Evolutionary conservation across 1,284 basidiomycete genomes (phyloP).

Genomic region (Veloboletus limbatus): DNA sequence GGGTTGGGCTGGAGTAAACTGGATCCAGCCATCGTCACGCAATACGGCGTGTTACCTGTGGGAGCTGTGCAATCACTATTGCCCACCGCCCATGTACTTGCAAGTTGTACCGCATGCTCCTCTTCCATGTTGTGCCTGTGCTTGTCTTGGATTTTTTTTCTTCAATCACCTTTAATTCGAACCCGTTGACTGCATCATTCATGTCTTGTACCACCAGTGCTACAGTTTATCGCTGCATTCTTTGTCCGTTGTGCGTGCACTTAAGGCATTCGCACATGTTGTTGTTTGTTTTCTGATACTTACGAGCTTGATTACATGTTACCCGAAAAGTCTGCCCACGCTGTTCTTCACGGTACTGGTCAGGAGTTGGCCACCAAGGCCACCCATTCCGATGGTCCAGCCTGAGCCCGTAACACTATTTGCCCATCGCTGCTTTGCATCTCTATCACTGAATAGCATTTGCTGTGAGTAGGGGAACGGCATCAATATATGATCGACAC

Average conservation of each 20-base stretch:
- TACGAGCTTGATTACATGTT: constrained; percentile 4
- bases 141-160: constrained; percentile 23
- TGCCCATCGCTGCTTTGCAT: constrained; percentile 85
- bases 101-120: constrained; percentile 17
- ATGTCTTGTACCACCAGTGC: constrained; percentile 32
- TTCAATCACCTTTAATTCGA: constrained; percentile 6
- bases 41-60: constrained; percentile 10
- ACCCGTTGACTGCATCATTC: constrained; percentile 21
- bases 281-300: constrained; percentile 7
- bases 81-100: constrained; percentile 9
- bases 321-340: constrained; percentile 71
- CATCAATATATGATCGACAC: constrained; percentile 30
- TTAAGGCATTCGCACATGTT: constrained; percentile 11
- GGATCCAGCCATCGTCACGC: constrained; percentile 7
- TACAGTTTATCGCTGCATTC: constrained; percentile 15
- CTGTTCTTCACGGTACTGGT: constrained; percentile 78
- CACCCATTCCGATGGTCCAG: constrained; percentile 66
- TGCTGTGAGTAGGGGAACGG: constrained; percentile 11
- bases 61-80: constrained; percentile 11
- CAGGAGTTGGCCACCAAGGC: constrained; percentile 76
- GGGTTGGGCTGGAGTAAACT: constrained; percentile 52
- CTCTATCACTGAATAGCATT: constrained; percentile 65
- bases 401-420: constrained; percentile 59
- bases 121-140: constrained; percentile 17
- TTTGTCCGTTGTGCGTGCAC: constrained; percentile 6